Percentiles rank a stretch among this genome's conserved stretches.
phyloP scores from a whole-genome alignment of 1,284 basidiomycete genomes.

The Heterobasidion occidentale region DNA sequence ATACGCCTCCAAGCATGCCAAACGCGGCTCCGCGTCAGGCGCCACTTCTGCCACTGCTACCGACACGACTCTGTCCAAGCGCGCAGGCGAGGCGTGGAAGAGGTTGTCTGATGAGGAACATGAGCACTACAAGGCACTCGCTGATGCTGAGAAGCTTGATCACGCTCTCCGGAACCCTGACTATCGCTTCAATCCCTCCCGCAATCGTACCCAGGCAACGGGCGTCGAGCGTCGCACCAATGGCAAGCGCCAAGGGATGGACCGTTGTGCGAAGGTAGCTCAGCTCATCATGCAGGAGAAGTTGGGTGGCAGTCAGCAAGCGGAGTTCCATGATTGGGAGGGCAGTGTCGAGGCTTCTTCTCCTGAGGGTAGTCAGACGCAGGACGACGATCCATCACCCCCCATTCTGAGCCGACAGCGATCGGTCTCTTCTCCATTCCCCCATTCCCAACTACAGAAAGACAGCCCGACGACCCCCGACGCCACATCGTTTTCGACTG shows the following conservation, averaged over 20 bases:
- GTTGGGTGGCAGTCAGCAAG: not conserved
- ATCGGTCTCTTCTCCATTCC: no score
- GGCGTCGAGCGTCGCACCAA: not conserved
- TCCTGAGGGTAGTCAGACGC: not conserved
- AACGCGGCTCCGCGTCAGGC: conserved; percentile 11
- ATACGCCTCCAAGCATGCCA: conserved; percentile 38
- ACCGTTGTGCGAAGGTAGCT: not conserved
- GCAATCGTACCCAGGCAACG: not conserved
- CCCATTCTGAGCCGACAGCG: no score
- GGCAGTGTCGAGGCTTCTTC: not conserved
- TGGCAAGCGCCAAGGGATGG: not conserved
- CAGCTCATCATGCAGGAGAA: not conserved
- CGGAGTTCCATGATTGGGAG: not conserved
- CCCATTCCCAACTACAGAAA: no score
- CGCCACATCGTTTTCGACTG: no score
- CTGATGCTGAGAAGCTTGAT: conserved; percentile 42
- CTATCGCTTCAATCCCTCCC: conserved; percentile 51
- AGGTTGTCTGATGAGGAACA: conserved; percentile 35
- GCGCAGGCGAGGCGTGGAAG: conserved; percentile 55
- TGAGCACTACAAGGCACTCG: conserved; percentile 39
- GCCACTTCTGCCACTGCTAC: conserved; percentile 9
- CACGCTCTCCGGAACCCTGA: conserved; percentile 47
- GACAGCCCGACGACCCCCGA: no score
- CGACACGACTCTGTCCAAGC: conserved; percentile 49
- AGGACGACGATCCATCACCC: no score